Conservation (phyloP, 176 grass and related monocot species). For the Lolium perenne region DNA sequence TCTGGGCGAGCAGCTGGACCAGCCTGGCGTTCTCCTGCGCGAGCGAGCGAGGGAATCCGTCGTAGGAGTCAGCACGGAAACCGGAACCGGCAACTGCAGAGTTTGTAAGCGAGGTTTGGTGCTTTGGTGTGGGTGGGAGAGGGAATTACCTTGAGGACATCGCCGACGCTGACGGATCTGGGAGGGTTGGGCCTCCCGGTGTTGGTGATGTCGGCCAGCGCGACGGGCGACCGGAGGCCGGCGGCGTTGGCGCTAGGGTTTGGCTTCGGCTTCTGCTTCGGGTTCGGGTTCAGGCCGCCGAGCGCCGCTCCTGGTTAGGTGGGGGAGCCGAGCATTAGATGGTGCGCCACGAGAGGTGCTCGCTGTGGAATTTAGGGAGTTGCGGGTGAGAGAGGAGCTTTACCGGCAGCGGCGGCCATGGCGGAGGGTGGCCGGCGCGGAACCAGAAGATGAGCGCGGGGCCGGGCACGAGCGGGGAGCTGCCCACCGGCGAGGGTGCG, state of each 20-base stretch:
- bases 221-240: slow-evolving; percentile 8
- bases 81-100: background rate
- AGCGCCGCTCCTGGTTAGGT: slow-evolving; percentile 33
- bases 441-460: background rate
- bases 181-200: slow-evolving; percentile 37
- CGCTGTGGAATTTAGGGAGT: background rate
- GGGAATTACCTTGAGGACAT: slow-evolving; percentile 47
- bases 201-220: slow-evolving; percentile 64
- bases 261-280: background rate
- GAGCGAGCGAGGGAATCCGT: background rate
- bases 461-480: background rate
- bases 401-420: slow-evolving; percentile 53
- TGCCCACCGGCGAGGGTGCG: background rate
- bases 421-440: background rate
- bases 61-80: slow-evolving; percentile 3
- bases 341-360: background rate
- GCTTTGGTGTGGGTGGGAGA: background rate
- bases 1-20: slow-evolving; percentile 43
- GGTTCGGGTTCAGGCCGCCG: slow-evolving; percentile 17
- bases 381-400: background rate
- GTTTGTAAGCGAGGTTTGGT: background rate
- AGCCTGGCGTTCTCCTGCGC: slow-evolving; percentile 60
- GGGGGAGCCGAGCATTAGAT: background rate
- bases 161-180: slow-evolving; percentile 39
- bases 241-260: slow-evolving; percentile 23